Evolutionary conservation across 306 rosid species (phyloP).

Genomic region (Rosa rugosa): DNA sequence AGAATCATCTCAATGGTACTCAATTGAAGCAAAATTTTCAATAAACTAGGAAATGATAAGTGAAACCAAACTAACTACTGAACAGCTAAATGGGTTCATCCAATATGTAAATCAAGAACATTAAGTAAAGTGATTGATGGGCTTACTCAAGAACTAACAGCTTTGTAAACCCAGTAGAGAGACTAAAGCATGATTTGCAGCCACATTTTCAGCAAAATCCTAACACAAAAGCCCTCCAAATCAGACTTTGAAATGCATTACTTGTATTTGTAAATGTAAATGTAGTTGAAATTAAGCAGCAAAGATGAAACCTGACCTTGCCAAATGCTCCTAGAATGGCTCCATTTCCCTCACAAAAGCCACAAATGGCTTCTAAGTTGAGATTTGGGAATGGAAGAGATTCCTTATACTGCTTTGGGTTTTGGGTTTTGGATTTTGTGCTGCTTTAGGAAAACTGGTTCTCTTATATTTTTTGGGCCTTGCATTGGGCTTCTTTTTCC

Average conservation of each 20-base stretch:
- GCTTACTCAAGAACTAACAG: not conserved
- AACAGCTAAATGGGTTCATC: not conserved
- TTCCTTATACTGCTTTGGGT: not conserved
- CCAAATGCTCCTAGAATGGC: not conserved
- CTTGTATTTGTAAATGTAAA: not conserved
- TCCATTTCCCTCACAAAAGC: not conserved
- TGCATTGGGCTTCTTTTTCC: not conserved
- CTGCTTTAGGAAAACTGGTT: not conserved
- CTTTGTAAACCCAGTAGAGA: not conserved
- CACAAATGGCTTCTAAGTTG: not conserved
- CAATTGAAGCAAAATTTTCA: not conserved
- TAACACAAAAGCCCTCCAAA: not conserved
- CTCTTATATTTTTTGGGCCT: not conserved
- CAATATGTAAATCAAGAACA: not conserved
- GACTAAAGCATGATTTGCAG: not conserved
- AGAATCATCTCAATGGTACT: not conserved
- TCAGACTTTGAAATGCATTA: not conserved
- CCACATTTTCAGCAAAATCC: not conserved
- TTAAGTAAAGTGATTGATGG: not conserved
- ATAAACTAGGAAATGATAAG: not conserved
- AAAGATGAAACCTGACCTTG: not conserved
- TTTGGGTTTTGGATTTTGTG: not conserved
- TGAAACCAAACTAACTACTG: not conserved
- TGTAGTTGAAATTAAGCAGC: not conserved
- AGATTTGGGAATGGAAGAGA: not conserved